phyloP scores from a whole-genome alignment of 495 filamentous ascomycete genomes.

The Penicillium ochrochloron region DNA sequence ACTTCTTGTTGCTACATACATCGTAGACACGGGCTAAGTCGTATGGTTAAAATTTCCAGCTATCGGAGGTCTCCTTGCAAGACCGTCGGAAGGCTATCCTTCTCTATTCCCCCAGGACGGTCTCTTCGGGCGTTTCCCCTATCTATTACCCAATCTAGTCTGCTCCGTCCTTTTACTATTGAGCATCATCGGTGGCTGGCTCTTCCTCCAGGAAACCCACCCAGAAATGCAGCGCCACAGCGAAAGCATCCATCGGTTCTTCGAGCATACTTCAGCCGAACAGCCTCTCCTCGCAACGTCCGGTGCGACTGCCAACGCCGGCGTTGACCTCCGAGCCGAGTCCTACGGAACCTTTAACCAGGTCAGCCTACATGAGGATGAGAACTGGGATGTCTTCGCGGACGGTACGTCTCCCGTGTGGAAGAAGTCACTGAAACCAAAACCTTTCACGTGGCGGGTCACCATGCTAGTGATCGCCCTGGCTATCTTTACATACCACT shows the following conservation, averaged over 20 bases:
- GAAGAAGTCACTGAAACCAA: constrained; percentile 41
- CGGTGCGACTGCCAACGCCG: constrained; percentile 68
- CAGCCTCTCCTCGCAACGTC: constrained; percentile 74
- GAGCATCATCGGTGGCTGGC: constrained; percentile 73
- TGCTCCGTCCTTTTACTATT: constrained; percentile 72
- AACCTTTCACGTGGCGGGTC: constrained; percentile 67
- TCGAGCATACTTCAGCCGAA: constrained; percentile 61
- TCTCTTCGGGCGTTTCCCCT: constrained; percentile 78
- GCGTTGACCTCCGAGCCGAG: constrained; percentile 71
- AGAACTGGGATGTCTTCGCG: constrained; percentile 51
- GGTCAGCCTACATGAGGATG: constrained; percentile 55
- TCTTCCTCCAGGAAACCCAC: constrained; percentile 79
- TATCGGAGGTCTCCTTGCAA: constrained; percentile 78
- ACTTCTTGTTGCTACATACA: neutral
- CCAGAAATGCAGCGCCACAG: constrained; percentile 73
- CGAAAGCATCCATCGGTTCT: constrained; percentile 50
- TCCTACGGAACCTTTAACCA: constrained; percentile 79
- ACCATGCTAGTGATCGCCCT: constrained; percentile 72
- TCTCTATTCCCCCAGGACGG: constrained; percentile 62
- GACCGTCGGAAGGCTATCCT: constrained; percentile 72
- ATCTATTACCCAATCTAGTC: constrained; percentile 79
- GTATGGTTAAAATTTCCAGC: constrained; percentile 33
- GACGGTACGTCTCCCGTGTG: constrained; percentile 49
- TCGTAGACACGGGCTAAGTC: constrained; percentile 23
- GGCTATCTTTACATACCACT: constrained; percentile 85